Evolutionary conservation across 306 rosid species (phyloP).

Genomic region (Inga leiocalycina): DNA sequence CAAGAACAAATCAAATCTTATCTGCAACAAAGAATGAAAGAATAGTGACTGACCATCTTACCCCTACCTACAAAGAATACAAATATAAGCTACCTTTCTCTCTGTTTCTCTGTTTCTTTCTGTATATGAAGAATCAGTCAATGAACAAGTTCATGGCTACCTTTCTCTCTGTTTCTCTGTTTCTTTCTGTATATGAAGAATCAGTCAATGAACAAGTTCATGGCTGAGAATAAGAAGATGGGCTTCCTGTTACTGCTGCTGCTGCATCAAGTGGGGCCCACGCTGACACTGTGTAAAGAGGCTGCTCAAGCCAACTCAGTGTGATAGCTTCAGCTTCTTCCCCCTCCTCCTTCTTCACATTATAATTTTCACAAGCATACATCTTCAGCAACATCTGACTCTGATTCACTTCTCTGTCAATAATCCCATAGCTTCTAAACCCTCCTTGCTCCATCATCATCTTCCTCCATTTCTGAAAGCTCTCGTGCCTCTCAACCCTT

Average conservation of each 20-base stretch:
- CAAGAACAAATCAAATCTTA: constrained; percentile 39
- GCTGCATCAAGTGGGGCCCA: constrained; percentile 70
- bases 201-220: constrained; percentile 23
- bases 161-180: constrained; percentile 29
- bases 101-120: constrained; percentile 25
- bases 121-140: constrained; percentile 20
- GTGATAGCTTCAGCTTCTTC: constrained; percentile 60
- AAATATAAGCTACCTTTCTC: constrained; percentile 32
- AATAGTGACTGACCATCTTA: constrained; percentile 40
- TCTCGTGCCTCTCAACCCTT: constrained; percentile 82
- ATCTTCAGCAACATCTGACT: constrained; percentile 75
- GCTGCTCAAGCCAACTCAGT: constrained; percentile 75
- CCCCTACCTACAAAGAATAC: constrained; percentile 73
- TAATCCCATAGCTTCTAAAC: constrained; percentile 51
- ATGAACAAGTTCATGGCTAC: constrained; percentile 46
- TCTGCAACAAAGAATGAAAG: constrained; percentile 91
- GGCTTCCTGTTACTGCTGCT: constrained; percentile 54
- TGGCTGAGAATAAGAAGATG: constrained; percentile 71
- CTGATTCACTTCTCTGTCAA: constrained; percentile 70
- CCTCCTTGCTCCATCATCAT: constrained; percentile 81
- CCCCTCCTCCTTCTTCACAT: constrained; percentile 54
- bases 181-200: constrained; percentile 28
- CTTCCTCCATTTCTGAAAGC: constrained; percentile 80
- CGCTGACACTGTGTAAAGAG: constrained; percentile 81
- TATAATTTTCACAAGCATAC: constrained; percentile 59